Base-by-base conservation (phyloP, 768 basidiomycete species). In the Albatrellus ellisii region DNA sequence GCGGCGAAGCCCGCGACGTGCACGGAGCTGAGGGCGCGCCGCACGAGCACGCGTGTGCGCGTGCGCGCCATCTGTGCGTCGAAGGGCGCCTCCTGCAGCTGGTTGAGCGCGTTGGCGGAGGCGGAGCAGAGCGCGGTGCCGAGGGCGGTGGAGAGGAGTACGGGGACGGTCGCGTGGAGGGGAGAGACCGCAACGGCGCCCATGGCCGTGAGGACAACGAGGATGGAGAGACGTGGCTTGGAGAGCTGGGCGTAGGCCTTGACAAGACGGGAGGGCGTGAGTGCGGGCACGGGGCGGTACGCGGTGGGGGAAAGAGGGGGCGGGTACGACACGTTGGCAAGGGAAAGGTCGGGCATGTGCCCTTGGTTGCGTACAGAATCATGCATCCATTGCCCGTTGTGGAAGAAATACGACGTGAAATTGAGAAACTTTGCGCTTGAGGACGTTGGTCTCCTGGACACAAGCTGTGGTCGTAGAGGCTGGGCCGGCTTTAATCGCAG, bases 21-120 rank as follows among this genome's bases (percentile, higher is more conserved):
- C 11, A 83, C 57, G 0, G 92, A 84, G 2, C 76, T 76, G 48
- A 98, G 77, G n/a, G 80, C 79, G 25, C 81, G 67, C 14, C 86
- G 75, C 1, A 90, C 89, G 20, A 99, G 73, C 0, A 94, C 91
- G 14, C 95, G 68, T 42, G 69, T 78, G 24, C 92, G 75, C 0
- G 95, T 98, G 35, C 95, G 75, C 0, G 78, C 70, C 81, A 97
- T 98, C 57, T 99, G 95, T 0, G 95, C 92, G 54, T 99, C 95
- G 49, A 90, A 87, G 0, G 95, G 95, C 6, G 87, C 69, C 61
- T 99, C 95, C 54, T 91, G 82, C 3, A 98, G 65, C 59, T 99
- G 90, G 62, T 99, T 99, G 53, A 95, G 68, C 2, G 94, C 72
- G 56, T 97, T 97, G 22, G 95, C 95, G 0, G 91, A 86, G 2